Conservation (phyloP, 257 asterid species). For the Solanum infundibuliforme region DNA sequence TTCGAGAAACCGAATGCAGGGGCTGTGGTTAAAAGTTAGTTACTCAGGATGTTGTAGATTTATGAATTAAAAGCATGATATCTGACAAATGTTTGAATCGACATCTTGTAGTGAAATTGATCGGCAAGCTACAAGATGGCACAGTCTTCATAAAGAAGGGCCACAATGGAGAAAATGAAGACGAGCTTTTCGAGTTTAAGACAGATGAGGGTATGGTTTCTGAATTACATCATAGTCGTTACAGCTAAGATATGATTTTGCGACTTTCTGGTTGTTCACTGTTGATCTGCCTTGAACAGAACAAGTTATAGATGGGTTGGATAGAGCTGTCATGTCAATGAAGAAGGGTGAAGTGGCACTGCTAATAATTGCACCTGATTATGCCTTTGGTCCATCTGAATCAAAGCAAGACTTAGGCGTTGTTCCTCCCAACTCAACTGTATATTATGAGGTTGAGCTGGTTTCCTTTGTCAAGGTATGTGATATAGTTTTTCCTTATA, state of each 20-base stretch:
- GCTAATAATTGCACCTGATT: constrained; percentile 48
- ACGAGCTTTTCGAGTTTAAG: constrained; percentile 51
- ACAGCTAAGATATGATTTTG: neutral
- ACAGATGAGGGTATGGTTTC: constrained; percentile 51
- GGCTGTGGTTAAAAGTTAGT: constrained; percentile 56
- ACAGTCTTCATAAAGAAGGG: constrained; percentile 43
- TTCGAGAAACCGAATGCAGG: constrained; percentile 63
- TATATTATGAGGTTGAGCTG: constrained; percentile 47
- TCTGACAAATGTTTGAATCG: neutral
- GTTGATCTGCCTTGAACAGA: constrained; percentile 19
- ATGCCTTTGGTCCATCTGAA: constrained; percentile 48
- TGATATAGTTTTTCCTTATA: neutral
- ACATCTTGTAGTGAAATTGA: constrained; percentile 39
- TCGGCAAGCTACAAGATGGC: constrained; percentile 54
- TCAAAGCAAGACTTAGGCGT: constrained; percentile 42
- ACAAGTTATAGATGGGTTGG: constrained; percentile 61
- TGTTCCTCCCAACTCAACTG: constrained; percentile 58
- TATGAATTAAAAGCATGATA: neutral
- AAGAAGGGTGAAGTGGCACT: constrained; percentile 53
- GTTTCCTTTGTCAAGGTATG: constrained; percentile 60
- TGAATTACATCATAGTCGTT: neutral
- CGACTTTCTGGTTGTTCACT: neutral
- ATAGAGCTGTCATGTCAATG: constrained; percentile 47
- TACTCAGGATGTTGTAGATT: neutral
- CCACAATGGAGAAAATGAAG: constrained; percentile 28